Evolutionary conservation across 768 basidiomycete species (phyloP), one percentile per base, ranked within the genome.

Genomic region (Exsudoporus frostii): DNA sequence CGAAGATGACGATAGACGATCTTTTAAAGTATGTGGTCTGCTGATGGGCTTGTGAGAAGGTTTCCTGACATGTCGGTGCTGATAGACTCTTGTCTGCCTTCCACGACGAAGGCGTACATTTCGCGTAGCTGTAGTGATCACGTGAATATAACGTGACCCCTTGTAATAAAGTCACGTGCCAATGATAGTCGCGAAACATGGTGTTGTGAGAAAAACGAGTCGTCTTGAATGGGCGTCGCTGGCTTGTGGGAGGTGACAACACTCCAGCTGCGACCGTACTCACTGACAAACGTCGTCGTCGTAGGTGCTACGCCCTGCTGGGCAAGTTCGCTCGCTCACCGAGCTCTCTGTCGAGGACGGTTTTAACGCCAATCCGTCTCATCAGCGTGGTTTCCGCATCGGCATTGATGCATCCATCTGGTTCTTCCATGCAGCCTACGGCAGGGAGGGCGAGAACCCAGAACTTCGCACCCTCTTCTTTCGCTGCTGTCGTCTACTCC

Each of bases 1-100:
- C 92, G 2, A 98, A 98, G 71, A 95, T 98, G 93, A 84, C 88
- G 52, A 78, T 97, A 11, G 89, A 96, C 59, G 95, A 96, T 66
- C 76, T 98, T 22, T 74, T 98, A 34, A 93, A 88, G 92, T 92
- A 64, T 49, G 86, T 73, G 22, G 10, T 29, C 32, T 43, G 32
- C 20, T 49, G 8, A 39, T 63, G n/a, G 58, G 13, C n/a, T 22
- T 13, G 11, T 10, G 30, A 30, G 20, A 11, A 36, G 2, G 4
- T 19, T 32, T 38, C 13, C 48, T 66, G 25, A 61, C 29, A 11
- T 22, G 4, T 32, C 4, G 14, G 9, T 9, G 34, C 32, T 30
- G 45, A n/a, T 60, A 90, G 87, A 69, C 62, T 90, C 20, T 63
- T 90, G n/a, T 78, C 84, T 25, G 82, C 85, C 8, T 88, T 90